phyloP scores from a whole-genome alignment of 2,329 filamentous ascomycete genomes.

The Aspergillaceae sp. region DNA sequence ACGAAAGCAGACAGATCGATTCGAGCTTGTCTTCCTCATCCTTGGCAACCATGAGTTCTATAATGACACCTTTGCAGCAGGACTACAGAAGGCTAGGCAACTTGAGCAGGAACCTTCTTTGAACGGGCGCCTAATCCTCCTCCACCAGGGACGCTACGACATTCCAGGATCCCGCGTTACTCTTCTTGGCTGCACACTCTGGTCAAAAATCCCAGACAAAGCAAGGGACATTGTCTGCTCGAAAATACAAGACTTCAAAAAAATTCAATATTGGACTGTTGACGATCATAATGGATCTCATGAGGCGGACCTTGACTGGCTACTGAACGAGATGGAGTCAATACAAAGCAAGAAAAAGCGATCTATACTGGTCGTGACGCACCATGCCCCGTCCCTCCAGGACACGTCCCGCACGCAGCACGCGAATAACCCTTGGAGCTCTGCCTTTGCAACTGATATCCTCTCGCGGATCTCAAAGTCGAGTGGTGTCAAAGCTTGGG shows the following conservation, averaged over 20 bases:
- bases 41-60: constrained; percentile 26
- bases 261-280: constrained; percentile 46
- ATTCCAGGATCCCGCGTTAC: constrained; percentile 32
- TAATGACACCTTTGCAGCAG: constrained; percentile 11
- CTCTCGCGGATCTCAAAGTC: constrained; percentile 15
- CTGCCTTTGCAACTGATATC: constrained; percentile 48
- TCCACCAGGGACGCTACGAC: constrained; percentile 18
- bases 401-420: constrained; percentile 45
- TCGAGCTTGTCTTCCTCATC: constrained; percentile 15
- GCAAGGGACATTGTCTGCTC: constrained; percentile 32
- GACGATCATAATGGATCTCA: constrained; percentile 44
- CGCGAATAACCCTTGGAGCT: constrained; percentile 37
- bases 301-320: constrained; percentile 43
- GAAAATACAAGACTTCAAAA: constrained; percentile 47
- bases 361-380: constrained; percentile 45
- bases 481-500: constrained; percentile 32
- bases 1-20: constrained; percentile 12
- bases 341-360: constrained; percentile 10
- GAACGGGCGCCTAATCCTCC: constrained; percentile 18
- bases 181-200: constrained; percentile 51
- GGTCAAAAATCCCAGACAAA: constrained; percentile 42
- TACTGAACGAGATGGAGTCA: constrained; percentile 31
- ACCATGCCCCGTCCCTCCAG: constrained; percentile 48
- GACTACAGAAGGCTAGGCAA: constrained; percentile 14
- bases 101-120: constrained; percentile 22